phyloP scores from a whole-genome alignment of 176 grass and related monocot genomes.

The Rhynchospora breviuscula region DNA sequence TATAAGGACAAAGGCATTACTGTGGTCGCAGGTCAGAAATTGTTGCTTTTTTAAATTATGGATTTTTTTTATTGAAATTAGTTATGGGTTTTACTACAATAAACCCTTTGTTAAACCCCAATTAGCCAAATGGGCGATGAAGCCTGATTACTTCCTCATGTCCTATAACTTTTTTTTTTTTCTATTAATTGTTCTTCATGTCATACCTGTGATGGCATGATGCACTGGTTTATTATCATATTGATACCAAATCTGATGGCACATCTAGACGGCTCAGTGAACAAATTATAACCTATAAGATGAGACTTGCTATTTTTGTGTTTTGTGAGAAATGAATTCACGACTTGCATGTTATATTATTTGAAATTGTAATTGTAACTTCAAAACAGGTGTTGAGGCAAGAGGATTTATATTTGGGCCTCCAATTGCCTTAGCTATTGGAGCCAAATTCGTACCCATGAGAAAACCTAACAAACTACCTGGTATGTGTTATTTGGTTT shows the following conservation, averaged over 20 bases:
- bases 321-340: not conserved
- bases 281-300: not conserved
- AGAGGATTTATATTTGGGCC: slow-evolving; percentile 97
- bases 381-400: slow-evolving; percentile 77
- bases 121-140: not conserved
- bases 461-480: slow-evolving; percentile 95
- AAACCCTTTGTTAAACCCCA: not conserved
- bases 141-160: not conserved
- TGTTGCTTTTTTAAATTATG: not conserved
- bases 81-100: not conserved
- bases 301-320: not conserved
- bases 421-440: slow-evolving; percentile 90
- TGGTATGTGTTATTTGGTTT: slow-evolving; percentile 37
- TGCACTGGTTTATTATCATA: not conserved
- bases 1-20: slow-evolving; percentile 73
- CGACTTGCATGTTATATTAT: not conserved
- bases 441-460: slow-evolving; percentile 93
- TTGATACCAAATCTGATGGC: not conserved
- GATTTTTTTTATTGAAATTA: not conserved
- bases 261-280: not conserved
- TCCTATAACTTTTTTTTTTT: not conserved
- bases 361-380: slow-evolving; percentile 6
- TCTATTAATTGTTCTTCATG: not conserved
- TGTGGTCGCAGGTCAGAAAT: slow-evolving; percentile 64
- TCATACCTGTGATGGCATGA: not conserved